Percentiles rank a stretch among this genome's conserved stretches.
Conservation (phyloP, 2,329 filamentous ascomycete genomes). For the Talaromyces sp. region DNA sequence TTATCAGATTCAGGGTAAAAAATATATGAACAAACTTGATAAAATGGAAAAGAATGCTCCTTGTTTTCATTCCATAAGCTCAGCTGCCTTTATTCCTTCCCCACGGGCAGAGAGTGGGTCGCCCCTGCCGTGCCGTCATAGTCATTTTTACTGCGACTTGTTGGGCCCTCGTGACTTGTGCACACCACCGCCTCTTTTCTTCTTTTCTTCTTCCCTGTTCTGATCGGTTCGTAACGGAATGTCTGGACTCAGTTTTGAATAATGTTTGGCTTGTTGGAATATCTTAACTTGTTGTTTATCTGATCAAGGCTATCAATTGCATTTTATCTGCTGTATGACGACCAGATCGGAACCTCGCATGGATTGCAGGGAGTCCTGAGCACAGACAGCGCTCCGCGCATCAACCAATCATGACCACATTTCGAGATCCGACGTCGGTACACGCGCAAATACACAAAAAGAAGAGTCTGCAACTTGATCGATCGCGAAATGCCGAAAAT, state of each 20-base stretch:
- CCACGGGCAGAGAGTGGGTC: conserved; percentile 3
- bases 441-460: conserved; percentile 29
- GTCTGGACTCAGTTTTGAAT: not conserved
- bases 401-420: conserved; percentile 31
- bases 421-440: conserved; percentile 31
- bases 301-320: not conserved
- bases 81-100: not conserved
- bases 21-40: not conserved
- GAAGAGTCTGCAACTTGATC: conserved; percentile 19
- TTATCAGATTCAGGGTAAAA: not conserved
- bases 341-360: not conserved
- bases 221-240: not conserved
- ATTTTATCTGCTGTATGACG: not conserved
- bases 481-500: not conserved
- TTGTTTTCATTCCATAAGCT: not conserved
- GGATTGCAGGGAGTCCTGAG: conserved; percentile 17
- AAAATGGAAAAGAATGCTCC: not conserved
- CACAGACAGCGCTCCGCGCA: conserved; percentile 27
- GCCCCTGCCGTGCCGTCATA: conserved; percentile 2
- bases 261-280: not conserved
- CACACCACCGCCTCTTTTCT: not conserved
- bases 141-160: not conserved
- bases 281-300: not conserved
- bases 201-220: not conserved
- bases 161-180: conserved; percentile 5